Evolutionary conservation across 768 basidiomycete genomes (phyloP), one percentile per base, ranked within the genome.

Genomic region (Mycena belliarum): DNA sequence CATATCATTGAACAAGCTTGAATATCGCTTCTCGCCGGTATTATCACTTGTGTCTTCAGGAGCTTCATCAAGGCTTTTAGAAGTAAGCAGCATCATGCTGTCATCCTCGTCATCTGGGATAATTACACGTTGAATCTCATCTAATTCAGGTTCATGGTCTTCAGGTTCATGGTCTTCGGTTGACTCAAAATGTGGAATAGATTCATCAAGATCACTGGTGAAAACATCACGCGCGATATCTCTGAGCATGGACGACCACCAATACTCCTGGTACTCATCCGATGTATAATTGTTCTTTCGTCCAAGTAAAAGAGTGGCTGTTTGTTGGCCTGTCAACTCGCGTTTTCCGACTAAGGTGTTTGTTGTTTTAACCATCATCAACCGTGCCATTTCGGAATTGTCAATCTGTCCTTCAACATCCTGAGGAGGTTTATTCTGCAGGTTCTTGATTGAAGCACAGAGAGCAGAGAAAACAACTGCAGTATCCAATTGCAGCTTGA

Each of bases 201-300:
- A 20, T 9, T 41, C 38, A 10, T 41, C 35, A 41, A 41, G 24
- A 11, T 50, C 49, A 20, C 25, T 12, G 14, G 69, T 68, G 21
- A 74, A 61, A 6, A 72, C 43, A 21, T 48, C 26, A 7, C 33
- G 32, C 6, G 48, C 55, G 20, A 50, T 40, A 44, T 61, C 51
- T 55, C 49, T 28, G 15, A 61, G 50, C 43, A 61, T 37, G 16
- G 29, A 32, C 11, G 55, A 51, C 60, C 60, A 61, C 35, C 50
- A 61, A 21, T 42, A 57, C 15, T 38, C 50, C 12, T 49, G 55
- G 26, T 38, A 61, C 11, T 14, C 45, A 38, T 48, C 52, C n/a
- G 43, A 40, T 18, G 47, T 44, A 23, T 60, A 60, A 25, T 52
- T 52, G 24, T 52, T 52, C 20, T 35, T 25, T n/a, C 41, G 42